Evolutionary conservation across 2,329 filamentous ascomycete species (phyloP).

Genomic region (Aschersonia sp.): DNA sequence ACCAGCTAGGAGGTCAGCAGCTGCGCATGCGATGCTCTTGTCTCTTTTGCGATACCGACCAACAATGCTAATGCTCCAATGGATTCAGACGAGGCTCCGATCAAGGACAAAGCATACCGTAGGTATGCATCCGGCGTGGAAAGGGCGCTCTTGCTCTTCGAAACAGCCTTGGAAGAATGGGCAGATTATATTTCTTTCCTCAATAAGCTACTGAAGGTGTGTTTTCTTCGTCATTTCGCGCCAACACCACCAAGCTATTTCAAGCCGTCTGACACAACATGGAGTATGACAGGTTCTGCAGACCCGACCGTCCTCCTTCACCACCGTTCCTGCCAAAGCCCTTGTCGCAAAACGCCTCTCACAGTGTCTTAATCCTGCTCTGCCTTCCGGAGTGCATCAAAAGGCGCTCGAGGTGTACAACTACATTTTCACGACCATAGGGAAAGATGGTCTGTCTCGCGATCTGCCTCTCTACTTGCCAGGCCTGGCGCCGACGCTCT

Average conservation of each 20-base stretch:
- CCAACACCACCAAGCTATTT: neutral
- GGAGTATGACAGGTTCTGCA: conserved; percentile 56
- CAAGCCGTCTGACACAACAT: neutral
- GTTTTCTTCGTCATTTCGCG: conserved; percentile 3
- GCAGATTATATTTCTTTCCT: conserved; percentile 98
- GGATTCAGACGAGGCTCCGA: conserved; percentile 34
- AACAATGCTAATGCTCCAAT: neutral
- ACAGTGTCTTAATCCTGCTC: conserved; percentile 84
- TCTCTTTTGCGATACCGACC: neutral
- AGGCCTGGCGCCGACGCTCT: conserved; percentile 75
- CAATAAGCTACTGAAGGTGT: conserved; percentile 75
- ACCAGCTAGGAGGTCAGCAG: conserved; percentile 58
- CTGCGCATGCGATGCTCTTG: neutral
- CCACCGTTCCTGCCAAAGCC: conserved; percentile 66
- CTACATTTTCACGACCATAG: conserved; percentile 77
- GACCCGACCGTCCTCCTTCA: conserved; percentile 59
- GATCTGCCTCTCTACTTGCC: conserved; percentile 84
- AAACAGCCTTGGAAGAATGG: conserved; percentile 93
- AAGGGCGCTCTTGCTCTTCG: conserved; percentile 76
- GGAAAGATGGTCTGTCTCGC: conserved; percentile 61
- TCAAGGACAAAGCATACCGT: conserved; percentile 58
- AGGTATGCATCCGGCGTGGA: conserved; percentile 85
- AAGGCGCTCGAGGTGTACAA: conserved; percentile 91
- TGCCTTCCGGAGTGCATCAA: conserved; percentile 94
- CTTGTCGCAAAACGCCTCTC: conserved; percentile 80